Evolutionary conservation across 768 basidiomycete species (phyloP).

Genomic region (Lepiota subincarnata): DNA sequence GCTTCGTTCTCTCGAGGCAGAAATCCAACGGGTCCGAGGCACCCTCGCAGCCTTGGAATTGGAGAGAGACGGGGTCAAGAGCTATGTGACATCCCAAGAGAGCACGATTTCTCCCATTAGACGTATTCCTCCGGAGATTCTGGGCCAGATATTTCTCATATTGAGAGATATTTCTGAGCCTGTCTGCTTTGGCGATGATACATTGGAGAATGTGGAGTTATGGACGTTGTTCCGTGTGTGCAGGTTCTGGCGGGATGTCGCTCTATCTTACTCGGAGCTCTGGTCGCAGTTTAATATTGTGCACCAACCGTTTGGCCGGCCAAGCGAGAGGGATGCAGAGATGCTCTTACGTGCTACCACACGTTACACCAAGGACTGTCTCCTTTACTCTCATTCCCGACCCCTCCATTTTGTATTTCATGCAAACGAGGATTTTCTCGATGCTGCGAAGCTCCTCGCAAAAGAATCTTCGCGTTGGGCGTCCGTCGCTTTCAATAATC

Average conservation of each 20-base stretch:
- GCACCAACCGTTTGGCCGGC: constrained; percentile 2
- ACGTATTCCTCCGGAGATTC: constrained; percentile 17
- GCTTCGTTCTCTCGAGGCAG: constrained; percentile 7
- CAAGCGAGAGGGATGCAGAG: neutral
- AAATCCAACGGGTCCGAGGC: constrained; percentile 5
- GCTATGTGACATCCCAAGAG: constrained; percentile 13
- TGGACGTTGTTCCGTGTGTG: constrained; percentile 6
- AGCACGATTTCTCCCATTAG: constrained; percentile 14
- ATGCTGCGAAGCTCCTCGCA: neutral
- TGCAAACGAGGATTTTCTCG: neutral
- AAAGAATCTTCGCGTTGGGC: constrained; percentile 1
- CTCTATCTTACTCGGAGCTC: constrained; percentile 1
- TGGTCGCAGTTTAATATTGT: constrained; percentile 3
- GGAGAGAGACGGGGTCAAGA: neutral
- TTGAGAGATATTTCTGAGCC: neutral
- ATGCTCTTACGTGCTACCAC: neutral
- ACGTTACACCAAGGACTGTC: neutral
- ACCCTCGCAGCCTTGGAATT: constrained; percentile 8
- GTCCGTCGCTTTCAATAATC: constrained; percentile 9
- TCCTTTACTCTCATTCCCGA: neutral
- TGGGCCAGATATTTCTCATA: constrained; percentile 19
- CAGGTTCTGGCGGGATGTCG: constrained; percentile 9
- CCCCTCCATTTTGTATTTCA: neutral
- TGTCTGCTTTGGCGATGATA: constrained; percentile 3
- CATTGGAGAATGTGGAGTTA: constrained; percentile 3